A percentile compares a stretch with the other conserved stretches of the same genome.
phyloP scores from a whole-genome alignment of 148 eudicot genomes.

The Beta vulgaris region DNA sequence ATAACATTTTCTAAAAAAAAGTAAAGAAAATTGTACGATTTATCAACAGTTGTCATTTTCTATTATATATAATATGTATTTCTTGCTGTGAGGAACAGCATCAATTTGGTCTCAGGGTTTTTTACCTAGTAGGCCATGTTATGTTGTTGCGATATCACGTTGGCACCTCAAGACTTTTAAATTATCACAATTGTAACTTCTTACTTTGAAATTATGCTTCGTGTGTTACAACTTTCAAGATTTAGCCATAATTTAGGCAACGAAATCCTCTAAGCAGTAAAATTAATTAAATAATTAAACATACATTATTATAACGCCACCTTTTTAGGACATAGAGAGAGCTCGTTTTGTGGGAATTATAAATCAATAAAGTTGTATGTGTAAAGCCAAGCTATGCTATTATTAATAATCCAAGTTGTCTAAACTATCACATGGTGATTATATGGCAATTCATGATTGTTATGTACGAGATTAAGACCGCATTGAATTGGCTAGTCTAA shows the following conservation, averaged over 20 bases:
- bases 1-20: no score
- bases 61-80: no score
- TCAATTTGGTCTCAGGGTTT: constrained; percentile 1
- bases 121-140: constrained; percentile 21
- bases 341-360: constrained; percentile 12
- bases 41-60: no score
- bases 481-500: no score
- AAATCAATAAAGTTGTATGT: constrained; percentile 19
- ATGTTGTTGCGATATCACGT: constrained; percentile 15
- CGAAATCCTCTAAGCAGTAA: constrained; percentile 11
- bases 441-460: constrained; percentile 11
- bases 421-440: constrained; percentile 22
- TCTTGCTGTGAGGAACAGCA: constrained; percentile 9
- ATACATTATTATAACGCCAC: not conserved
- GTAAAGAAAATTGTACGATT: no score
- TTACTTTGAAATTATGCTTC: not conserved
- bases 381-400: constrained; percentile 6
- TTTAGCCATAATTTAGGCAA: constrained; percentile 21
- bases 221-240: constrained; percentile 17
- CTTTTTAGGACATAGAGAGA: not conserved
- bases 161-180: not conserved
- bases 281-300: constrained; percentile 6
- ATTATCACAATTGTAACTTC: not conserved
- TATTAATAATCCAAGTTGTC: constrained; percentile 13
- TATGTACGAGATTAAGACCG: constrained; percentile 1